Percentiles rank a stretch among this genome's conserved stretches.
Conservation (phyloP, 176 grass and related monocot species). For the Ensete ventricosum region DNA sequence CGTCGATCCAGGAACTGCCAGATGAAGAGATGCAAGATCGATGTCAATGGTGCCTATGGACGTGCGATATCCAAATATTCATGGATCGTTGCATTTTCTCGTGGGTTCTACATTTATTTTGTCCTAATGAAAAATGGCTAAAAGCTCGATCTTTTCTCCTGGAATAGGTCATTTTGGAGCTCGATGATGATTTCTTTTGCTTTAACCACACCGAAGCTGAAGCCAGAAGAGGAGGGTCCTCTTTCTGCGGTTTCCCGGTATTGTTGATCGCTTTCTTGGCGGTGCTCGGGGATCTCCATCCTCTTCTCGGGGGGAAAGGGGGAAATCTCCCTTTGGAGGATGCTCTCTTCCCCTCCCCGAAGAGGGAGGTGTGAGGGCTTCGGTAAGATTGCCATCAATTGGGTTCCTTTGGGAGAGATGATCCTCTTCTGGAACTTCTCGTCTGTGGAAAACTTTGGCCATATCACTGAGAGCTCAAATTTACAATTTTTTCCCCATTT, state of each 20-base stretch:
- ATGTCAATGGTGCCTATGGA: slow-evolving; percentile 3
- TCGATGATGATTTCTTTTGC: slow-evolving; percentile 15
- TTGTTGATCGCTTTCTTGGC: slow-evolving; percentile 7
- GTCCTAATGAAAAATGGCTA: background rate
- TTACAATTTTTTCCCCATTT: no score
- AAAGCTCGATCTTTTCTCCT: background rate
- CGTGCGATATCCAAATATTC: slow-evolving; percentile 3
- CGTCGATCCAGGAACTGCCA: background rate
- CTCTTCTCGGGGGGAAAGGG: background rate
- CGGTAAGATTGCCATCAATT: background rate
- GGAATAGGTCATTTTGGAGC: background rate
- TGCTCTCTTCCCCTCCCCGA: background rate
- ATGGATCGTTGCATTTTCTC: slow-evolving; percentile 17
- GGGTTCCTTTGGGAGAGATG: background rate
- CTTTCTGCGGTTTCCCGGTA: background rate
- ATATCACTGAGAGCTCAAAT: slow-evolving; percentile 3
- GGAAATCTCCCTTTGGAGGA: background rate
- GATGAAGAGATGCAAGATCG: slow-evolving; percentile 12
- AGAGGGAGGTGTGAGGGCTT: background rate
- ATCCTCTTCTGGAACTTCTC: background rate
- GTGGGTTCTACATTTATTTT: slow-evolving; percentile 10
- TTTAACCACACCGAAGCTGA: slow-evolving; percentile 19
- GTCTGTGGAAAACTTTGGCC: slow-evolving; percentile 18
- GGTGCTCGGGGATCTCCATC: background rate
- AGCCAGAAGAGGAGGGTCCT: background rate